Base-by-base conservation (phyloP, 176 grass and related monocot genomes). In the Phyllostachys edulis region DNA sequence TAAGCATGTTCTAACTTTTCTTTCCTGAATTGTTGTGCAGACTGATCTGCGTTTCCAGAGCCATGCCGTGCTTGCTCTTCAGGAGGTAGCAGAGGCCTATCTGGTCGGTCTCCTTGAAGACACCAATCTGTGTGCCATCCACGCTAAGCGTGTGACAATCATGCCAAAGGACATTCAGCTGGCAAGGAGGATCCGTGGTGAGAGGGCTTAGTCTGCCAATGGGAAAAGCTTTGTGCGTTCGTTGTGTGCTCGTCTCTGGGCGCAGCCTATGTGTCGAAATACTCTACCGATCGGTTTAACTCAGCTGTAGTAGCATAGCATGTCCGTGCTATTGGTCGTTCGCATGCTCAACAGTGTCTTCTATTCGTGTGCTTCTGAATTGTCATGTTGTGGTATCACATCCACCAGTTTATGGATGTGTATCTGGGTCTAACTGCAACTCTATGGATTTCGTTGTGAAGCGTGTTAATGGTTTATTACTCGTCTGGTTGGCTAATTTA, bases 121-220 rank as follows among this genome's bases (percentile, higher is more conserved):
- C 67, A 84, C 80, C 44, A 84, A 84, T 18, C 74, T 88, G 55
- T 84, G 87, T 0, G 87, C 87, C 45, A 84, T 88, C 67, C 87
- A 88, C 1, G 87, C 81, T 0, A 88, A 88, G 80, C 87, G 87
- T 2, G 87, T 88, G 75, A 88, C 87, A 12, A 88, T 88, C 44
- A 88, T 88, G 81, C 87, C 87, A 23, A 88, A 84, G 67, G 87
- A 84, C 78, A 88, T 88, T 79, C 81, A 88, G 87, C 46, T 88
- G 80, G 87, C 81, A 11, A 63, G 86, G 74, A 88, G 86, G 74
- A 84, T 84, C 74, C 73, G 86, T 20, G 86, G 86, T 2, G 86
- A 88, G 74, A 79, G 86, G 74, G 80, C 80, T 20, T 84, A 57
- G 63, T n/a, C 1, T 50, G 40, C 7, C 11, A 29, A 41, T n/a